Evolutionary conservation across 768 basidiomycete genomes (phyloP).

Genomic region (Rhizopogon salebrosus): DNA sequence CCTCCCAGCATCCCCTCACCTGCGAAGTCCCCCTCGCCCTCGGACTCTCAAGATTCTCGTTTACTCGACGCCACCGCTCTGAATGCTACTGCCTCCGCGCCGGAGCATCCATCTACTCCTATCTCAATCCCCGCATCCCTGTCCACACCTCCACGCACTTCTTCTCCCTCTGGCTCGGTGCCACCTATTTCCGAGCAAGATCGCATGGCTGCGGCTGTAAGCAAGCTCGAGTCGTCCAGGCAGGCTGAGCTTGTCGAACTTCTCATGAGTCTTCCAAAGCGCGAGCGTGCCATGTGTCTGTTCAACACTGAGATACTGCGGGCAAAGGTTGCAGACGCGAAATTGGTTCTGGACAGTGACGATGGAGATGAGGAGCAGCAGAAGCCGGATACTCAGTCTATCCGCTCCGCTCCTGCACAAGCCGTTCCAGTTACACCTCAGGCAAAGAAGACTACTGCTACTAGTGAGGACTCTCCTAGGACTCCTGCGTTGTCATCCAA

Average conservation of each 20-base stretch:
- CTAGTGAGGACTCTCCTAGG: conserved; percentile 49
- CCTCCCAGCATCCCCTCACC: conserved; percentile 35
- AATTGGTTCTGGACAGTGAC: conserved; percentile 71
- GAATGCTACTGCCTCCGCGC: conserved; percentile 80
- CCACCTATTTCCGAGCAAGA: conserved; percentile 70
- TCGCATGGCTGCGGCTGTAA: conserved; percentile 63
- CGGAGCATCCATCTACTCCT: conserved; percentile 84
- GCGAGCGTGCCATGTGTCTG: conserved; percentile 85
- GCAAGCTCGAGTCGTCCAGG: conserved; percentile 54
- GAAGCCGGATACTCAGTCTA: conserved; percentile 22
- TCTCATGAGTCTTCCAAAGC: conserved; percentile 81
- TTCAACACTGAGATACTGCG: conserved; percentile 82
- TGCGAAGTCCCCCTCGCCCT: conserved; percentile 48
- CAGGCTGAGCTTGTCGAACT: conserved; percentile 69
- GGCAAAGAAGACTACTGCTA: conserved; percentile 45
- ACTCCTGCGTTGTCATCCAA: conserved; percentile 76
- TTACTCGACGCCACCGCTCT: conserved; percentile 58
- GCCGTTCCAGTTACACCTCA: conserved; percentile 57
- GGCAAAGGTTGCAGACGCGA: conserved; percentile 76
- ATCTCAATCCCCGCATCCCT: conserved; percentile 70
- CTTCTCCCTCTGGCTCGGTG: conserved; percentile 63
- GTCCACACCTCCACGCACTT: conserved; percentile 80
- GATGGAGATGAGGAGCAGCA: conserved; percentile 46
- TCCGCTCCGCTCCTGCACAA: conserved; percentile 11
- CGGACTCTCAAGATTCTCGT: conserved; percentile 66